phyloP scores from a whole-genome alignment of 495 filamentous ascomycete species.

The Podospora tetraspora region DNA sequence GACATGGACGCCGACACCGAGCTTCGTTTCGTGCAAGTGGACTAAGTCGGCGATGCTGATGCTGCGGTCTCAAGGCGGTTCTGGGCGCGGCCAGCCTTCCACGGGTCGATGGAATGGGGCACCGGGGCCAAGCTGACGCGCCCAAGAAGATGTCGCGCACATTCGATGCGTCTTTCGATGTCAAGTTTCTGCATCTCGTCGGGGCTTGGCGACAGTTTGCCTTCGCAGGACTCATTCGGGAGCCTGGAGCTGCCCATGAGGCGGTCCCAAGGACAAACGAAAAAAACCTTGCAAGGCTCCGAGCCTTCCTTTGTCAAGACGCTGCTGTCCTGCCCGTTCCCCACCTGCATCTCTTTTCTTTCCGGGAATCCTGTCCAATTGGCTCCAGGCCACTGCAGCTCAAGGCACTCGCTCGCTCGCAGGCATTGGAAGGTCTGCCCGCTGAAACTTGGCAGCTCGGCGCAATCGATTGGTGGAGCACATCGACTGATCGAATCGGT shows the following conservation, averaged over 20 bases:
- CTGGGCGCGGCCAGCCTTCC: neutral
- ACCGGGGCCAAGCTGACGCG: neutral
- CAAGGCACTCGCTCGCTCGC: no score
- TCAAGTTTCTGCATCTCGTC: neutral
- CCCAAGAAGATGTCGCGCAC: neutral
- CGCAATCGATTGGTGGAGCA: neutral
- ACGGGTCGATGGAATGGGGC: neutral
- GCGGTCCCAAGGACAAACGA: neutral
- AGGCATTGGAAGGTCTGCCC: neutral
- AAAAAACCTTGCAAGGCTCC: neutral
- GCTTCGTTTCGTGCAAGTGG: neutral
- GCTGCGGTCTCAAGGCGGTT: neutral
- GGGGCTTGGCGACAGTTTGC: neutral
- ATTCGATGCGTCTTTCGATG: neutral
- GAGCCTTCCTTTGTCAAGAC: neutral
- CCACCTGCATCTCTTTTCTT: neutral
- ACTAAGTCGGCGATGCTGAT: neutral
- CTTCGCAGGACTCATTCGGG: no score
- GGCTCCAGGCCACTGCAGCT: neutral
- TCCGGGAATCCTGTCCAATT: neutral
- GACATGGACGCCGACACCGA: neutral
- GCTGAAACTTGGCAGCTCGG: neutral
- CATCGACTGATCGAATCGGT: neutral
- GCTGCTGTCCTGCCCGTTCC: neutral
- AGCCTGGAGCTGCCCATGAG: no score